phyloP scores from a whole-genome alignment of 169 alveolate genomes.

The Theileria parva region DNA sequence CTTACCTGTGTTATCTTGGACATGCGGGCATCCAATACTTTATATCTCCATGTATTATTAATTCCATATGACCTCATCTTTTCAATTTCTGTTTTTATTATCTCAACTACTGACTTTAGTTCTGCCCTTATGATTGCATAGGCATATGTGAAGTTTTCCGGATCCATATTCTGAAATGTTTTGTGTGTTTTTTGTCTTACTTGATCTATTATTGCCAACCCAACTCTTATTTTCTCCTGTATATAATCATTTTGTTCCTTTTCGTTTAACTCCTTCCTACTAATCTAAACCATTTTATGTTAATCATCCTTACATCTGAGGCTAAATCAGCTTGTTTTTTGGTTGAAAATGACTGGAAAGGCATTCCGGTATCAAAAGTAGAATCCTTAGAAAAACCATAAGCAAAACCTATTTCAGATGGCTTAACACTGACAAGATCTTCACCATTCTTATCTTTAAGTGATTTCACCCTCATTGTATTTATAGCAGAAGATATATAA shows the following conservation, averaged over 20 bases:
- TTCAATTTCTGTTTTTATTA: conserved; percentile 22
- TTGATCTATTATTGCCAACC: background rate
- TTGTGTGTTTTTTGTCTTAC: conserved; percentile 1
- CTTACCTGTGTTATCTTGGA: too few species aligned
- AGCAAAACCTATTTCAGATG: conserved; percentile 35
- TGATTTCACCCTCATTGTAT: conserved; percentile 25
- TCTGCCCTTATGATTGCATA: conserved; percentile 40
- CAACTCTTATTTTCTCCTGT: background rate
- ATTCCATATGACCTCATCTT: conserved; percentile 3
- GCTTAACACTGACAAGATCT: conserved; percentile 21
- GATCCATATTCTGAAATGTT: background rate
- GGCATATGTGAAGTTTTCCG: background rate
- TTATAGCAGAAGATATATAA: conserved; percentile 15
- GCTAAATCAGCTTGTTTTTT: conserved; percentile 26
- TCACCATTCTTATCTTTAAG: conserved; percentile 28
- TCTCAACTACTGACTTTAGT: conserved; percentile 34
- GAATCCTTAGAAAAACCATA: conserved; percentile 53
- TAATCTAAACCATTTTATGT: background rate
- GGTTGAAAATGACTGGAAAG: conserved; percentile 14
- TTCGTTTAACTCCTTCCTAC: background rate
- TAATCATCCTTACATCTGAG: conserved; percentile 26
- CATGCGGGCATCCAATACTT: too few species aligned
- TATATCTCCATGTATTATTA: background rate
- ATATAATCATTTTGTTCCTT: background rate
- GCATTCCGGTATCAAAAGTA: conserved; percentile 25